phyloP scores from a whole-genome alignment of 805 yeast genomes.

The Candida ponderosae region DNA sequence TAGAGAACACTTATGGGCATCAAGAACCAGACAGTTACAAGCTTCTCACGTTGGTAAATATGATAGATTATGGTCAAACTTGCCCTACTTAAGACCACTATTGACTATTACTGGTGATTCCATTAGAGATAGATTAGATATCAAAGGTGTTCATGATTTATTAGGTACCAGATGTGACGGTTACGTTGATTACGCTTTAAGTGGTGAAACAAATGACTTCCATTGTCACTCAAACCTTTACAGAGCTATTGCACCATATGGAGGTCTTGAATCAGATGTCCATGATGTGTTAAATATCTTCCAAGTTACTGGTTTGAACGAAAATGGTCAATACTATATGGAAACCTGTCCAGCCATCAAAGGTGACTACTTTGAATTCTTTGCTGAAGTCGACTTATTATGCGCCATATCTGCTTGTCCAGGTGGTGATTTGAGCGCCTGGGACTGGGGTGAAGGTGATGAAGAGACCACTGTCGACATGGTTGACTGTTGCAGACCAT shows the following conservation, averaged over 20 bases:
- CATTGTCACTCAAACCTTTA: constrained; percentile 63
- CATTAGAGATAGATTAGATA: constrained; percentile 49
- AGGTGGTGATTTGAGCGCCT: constrained; percentile 58
- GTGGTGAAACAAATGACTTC: constrained; percentile 58
- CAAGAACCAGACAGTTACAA: constrained; percentile 59
- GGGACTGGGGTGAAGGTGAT: constrained; percentile 66
- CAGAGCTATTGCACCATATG: constrained; percentile 50
- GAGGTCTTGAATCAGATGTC: constrained; percentile 57
- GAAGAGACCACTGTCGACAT: constrained; percentile 38
- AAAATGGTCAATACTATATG: constrained; percentile 61
- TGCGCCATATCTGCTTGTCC: constrained; percentile 65
- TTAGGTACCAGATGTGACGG: constrained; percentile 68
- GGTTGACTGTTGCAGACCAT: constrained; percentile 56
- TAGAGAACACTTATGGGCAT: constrained; percentile 62
- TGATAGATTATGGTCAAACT: constrained; percentile 58
- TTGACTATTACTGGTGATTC: constrained; percentile 59
- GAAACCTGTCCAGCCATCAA: constrained; percentile 57
- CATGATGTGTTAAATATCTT: constrained; percentile 66
- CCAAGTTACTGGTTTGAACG: constrained; percentile 61
- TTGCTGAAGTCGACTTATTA: constrained; percentile 57
- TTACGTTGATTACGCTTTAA: constrained; percentile 53
- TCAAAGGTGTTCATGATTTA: constrained; percentile 58
- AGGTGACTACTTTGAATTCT: constrained; percentile 57
- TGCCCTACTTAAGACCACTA: constrained; percentile 59
- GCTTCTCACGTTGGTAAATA: constrained; percentile 53